These are phyloP conservation scores for Ogataea ganodermae DNA, from an alignment of 805 yeast species.

Conservation along the genomic window DNA sequence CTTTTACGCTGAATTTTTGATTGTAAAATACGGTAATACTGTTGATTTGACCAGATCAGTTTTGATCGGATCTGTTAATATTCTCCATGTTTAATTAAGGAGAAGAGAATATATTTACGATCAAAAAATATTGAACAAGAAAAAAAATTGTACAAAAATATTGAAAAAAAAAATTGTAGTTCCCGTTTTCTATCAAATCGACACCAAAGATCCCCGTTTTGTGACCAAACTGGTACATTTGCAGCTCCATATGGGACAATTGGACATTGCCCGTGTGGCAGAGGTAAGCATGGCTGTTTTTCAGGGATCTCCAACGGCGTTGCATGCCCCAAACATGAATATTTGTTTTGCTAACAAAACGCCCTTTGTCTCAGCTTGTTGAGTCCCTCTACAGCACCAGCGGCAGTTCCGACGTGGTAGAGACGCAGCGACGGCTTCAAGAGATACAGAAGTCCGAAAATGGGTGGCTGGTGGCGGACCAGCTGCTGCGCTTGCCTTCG, in stretches of 20 bases:
- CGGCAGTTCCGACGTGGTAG: conserved; percentile 40
- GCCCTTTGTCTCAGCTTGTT: conserved; percentile 28
- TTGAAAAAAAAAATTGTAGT: not conserved
- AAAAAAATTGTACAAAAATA: not conserved
- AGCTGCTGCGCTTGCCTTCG: conserved; percentile 44
- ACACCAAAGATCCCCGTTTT: too few relatives aligned
- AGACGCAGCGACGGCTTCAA: conserved; percentile 59
- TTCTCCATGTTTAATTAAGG: not conserved
- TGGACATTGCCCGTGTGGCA: conserved; percentile 14
- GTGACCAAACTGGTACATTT: too few relatives aligned
- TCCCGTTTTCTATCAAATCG: not conserved
- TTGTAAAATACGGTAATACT: not conserved
- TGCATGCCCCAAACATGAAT: too few relatives aligned
- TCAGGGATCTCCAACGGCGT: too few relatives aligned
- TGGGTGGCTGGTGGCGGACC: conserved; percentile 61
- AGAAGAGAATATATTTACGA: too few relatives aligned
- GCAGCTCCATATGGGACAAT: conserved; percentile 2
- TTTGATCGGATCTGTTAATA: too few relatives aligned
- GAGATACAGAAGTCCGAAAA: conserved; percentile 53
- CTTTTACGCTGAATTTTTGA: not conserved
- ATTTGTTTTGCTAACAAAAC: not conserved
- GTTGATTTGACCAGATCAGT: not conserved
- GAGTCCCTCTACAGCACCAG: conserved; percentile 45
- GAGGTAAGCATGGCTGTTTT: conserved; percentile 11
- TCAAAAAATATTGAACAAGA: not conserved